These are phyloP conservation scores for Pichia sp. DNA, from an alignment of 1,139 yeast genomes.

Conservation along the genomic window DNA sequence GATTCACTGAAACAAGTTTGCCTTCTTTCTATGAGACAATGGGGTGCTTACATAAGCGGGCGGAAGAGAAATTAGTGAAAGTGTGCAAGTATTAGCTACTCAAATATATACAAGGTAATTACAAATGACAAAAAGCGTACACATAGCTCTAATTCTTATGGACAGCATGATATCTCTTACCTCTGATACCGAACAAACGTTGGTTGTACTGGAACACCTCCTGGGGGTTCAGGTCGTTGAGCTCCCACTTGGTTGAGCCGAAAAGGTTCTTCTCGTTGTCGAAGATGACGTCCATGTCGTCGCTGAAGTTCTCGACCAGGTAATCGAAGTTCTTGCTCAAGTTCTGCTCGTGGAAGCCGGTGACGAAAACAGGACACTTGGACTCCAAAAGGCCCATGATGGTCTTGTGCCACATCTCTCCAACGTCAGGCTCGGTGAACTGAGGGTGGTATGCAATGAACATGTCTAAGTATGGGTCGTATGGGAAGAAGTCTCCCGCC, in stretches of 20 bases:
- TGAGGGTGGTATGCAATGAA: conserved; percentile 97
- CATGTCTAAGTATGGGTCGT: conserved; percentile 91
- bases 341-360: conserved; percentile 84
- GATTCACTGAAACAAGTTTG: no score
- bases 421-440: conserved; percentile 76
- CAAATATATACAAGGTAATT: conserved; percentile 11
- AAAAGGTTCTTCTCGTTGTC: conserved; percentile 68
- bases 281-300: conserved; percentile 79
- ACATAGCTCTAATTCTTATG: conserved; percentile 10
- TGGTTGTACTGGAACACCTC: conserved; percentile 91
- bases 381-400: conserved; percentile 85
- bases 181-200: conserved; percentile 85
- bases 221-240: conserved; percentile 85
- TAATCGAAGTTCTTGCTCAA: conserved; percentile 65
- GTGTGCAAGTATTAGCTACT: background rate
- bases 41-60: no score
- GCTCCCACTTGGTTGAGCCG: conserved; percentile 88
- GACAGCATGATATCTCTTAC: conserved; percentile 91
- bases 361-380: conserved; percentile 85
- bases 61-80: background rate
- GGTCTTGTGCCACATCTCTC: conserved; percentile 75
- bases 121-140: conserved; percentile 1
- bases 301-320: conserved; percentile 59
- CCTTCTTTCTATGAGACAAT: no score
- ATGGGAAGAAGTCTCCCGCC: conserved; percentile 92